These are phyloP conservation scores for Peterozyma toletana DNA, from an alignment of 805 yeast genomes.

Conservation along the genomic window DNA sequence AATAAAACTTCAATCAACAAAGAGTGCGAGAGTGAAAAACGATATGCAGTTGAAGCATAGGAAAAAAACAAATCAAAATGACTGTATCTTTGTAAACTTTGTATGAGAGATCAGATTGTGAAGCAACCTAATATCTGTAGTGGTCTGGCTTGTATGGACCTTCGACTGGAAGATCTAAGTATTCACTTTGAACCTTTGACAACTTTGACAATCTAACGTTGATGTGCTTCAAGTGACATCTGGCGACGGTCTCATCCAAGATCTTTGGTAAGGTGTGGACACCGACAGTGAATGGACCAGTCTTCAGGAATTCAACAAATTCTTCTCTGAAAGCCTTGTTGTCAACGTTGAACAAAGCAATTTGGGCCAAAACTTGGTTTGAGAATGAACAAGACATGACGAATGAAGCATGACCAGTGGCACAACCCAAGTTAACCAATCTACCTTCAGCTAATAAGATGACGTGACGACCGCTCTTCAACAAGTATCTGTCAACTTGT, in stretches of 20 bases:
- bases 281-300: constrained; percentile 86
- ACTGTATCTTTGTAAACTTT: not conserved
- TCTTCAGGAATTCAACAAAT: constrained; percentile 85
- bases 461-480: constrained; percentile 85
- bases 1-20: too few species aligned
- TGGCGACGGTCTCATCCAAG: constrained; percentile 97
- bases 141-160: constrained; percentile 98
- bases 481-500: constrained; percentile 95
- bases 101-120: not conserved
- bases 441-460: constrained; percentile 98
- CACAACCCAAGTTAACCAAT: constrained; percentile 98
- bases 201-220: constrained; percentile 82
- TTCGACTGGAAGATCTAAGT: constrained; percentile 82
- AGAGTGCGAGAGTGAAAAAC: too few species aligned
- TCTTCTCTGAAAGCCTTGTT: constrained; percentile 73
- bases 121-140: constrained; percentile 78
- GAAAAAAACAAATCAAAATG: constrained; percentile 2
- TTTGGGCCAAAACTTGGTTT: constrained; percentile 98
- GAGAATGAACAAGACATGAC: constrained; percentile 99
- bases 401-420: constrained; percentile 98
- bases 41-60: constrained; percentile 12
- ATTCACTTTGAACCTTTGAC: constrained; percentile 79
- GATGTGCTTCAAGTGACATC: constrained; percentile 90
- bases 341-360: constrained; percentile 88
- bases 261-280: constrained; percentile 97